Base-by-base conservation (phyloP, 768 basidiomycete genomes). In the Termitomyces sp. region DNA sequence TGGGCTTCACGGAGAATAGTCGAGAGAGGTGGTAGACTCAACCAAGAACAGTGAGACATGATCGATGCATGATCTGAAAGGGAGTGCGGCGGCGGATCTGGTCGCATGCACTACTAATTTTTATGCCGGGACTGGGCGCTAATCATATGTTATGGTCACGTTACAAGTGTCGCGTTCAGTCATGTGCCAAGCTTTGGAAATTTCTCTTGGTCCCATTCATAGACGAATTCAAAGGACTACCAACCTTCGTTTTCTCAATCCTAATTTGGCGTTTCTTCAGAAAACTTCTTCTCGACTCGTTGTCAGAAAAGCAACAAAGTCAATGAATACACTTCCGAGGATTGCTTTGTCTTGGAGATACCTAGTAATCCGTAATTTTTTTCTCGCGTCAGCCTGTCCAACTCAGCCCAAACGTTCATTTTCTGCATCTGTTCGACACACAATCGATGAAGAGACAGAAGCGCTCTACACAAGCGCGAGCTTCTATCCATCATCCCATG, bases 321-420 rank as follows among this genome's bases (percentile, higher is more conserved):
- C 56, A 30, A 49, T 56, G 13, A 58, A 63, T 28, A 44, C 54
- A 6, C 51, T 41, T 10, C 38, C 46, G 14, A 62, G 57, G 54
- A 41, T 56, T 22, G 18, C 45, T 32, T 49, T 24, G 16, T 56
- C 55, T 46, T 55, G 49, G 18, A 59, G 57, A n/a, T 62, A 62
- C 51, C 54, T 62, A 20, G 60, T 43, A 22, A 58, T 63, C 36
- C 61, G 57, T 52, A 61, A 57, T 63, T 63, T 63, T 54, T 62
- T 61, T 38, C 49, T 65, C 54, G 45, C 62, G 50, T 56, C 57
- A n/a, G 36, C 60, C 36, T 60, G 52, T 46, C 52, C 62, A 60
- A 58, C 59, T 59, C 61, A 56, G 56, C 3, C 58, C 28, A 60
- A 30, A 38, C 62, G 57, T 38, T 38, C 59, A 24, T 50, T 54